Base-by-base conservation (phyloP, 768 basidiomycete genomes). In the Mycena haematopus region DNA sequence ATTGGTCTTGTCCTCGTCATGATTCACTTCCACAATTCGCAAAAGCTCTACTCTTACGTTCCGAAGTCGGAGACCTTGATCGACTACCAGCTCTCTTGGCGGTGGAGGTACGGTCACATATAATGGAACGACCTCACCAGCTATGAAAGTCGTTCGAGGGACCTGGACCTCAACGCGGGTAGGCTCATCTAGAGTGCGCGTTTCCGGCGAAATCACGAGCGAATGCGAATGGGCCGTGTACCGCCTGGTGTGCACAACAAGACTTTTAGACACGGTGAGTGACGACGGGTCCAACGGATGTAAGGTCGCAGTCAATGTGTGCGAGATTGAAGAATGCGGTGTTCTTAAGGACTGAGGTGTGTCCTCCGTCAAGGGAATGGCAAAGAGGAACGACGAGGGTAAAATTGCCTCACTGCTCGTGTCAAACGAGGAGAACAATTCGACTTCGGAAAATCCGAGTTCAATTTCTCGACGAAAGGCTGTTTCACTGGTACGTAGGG, bases 21-120 rank as follows among this genome's bases (percentile, higher is more conserved):
- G 72, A 63, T 81, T 84, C 53, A 89, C 83, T 63, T 83, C 80
- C 60, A 93, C 81, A 24, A 82, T 74, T 51, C 92, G 83, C 35
- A 92, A 82, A 31, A 96, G 86, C 74, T 95, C 94, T 5, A 86
- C 84, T 67, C 87, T 88, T 66, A 96, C 79, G 67, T 93, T 96
- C 22, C 94, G 83, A 31, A 96, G 82, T 58, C 92, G 78, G 36
- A 95, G 73, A 2, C 91, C 92, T 27, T 80, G 82, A 47, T 88
- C 85, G 8, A 90, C 75, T 21, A 95, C 86, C 21, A 89, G 79
- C 57, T 89, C 84, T 27, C 83, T 80, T 25, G 78, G 74, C 9
- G 94, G 95, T 8, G 92, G 85, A 13, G 93, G 92, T 4, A 96
- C 79, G 1, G 90, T 90, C 42, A 93, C 81, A 69, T 95, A 93